Evolutionary conservation across 441 rosid genomes (phyloP).

Genomic region (Gossypium davidsonii): DNA sequence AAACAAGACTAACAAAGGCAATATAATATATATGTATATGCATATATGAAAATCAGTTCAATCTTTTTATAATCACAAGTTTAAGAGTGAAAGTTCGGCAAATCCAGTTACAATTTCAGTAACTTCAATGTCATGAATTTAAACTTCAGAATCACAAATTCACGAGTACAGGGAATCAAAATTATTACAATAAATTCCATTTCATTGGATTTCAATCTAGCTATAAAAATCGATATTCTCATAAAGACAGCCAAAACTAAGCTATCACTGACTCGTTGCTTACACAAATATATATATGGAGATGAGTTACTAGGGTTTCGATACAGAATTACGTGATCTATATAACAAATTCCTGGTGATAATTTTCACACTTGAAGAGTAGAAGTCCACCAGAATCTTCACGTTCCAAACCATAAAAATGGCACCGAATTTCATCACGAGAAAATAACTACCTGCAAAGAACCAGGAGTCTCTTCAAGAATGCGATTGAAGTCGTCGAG

Average conservation of each 20-base stretch:
- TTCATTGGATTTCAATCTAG: background rate
- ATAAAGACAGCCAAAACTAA: background rate
- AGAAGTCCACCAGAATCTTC: background rate
- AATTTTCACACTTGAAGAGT: background rate
- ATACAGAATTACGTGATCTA: background rate
- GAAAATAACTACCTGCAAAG: slow-evolving; percentile 37
- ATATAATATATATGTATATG: background rate
- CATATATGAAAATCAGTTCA: background rate
- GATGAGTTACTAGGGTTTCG: background rate
- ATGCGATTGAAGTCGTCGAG: slow-evolving; percentile 35
- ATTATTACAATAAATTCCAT: background rate
- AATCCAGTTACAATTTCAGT: background rate
- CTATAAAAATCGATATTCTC: background rate
- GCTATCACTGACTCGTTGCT: slow-evolving; percentile 2
- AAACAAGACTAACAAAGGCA: background rate
- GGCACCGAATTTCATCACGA: background rate
- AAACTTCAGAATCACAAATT: background rate
- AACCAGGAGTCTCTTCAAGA: slow-evolving; percentile 37
- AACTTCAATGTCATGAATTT: background rate
- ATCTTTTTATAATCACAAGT: background rate
- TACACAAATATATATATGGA: background rate
- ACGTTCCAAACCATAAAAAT: background rate
- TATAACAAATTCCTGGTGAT: background rate
- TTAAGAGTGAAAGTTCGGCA: background rate
- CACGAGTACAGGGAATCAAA: background rate